Percentiles rank a stretch among this genome's conserved stretches.
phyloP scores from a whole-genome alignment of 768 basidiomycete species.

The Holtermanniella nyarrowii region DNA sequence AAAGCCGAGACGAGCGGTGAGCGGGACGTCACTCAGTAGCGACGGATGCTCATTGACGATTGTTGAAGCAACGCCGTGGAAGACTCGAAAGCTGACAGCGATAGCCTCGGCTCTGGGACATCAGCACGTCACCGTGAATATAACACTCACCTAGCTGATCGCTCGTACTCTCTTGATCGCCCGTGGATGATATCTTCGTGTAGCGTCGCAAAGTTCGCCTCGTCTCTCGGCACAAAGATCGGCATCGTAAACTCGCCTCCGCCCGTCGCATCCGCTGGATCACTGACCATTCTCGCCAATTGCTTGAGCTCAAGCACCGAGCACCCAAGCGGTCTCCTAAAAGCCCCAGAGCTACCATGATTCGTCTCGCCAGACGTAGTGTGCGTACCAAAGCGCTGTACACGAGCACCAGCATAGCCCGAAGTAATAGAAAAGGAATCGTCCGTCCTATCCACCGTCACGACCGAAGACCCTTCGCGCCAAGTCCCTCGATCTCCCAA shows the following conservation, averaged over 20 bases:
- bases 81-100: slow-evolving; percentile 72
- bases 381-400: slow-evolving; percentile 13
- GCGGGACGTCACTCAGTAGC: slow-evolving; percentile 66
- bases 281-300: slow-evolving; percentile 56
- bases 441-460: slow-evolving; percentile 19
- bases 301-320: slow-evolving; percentile 80
- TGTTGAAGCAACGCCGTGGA: slow-evolving; percentile 66
- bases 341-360: slow-evolving; percentile 35
- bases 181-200: slow-evolving; percentile 87
- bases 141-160: slow-evolving; percentile 57
- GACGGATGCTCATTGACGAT: slow-evolving; percentile 76
- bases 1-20: slow-evolving; percentile 80
- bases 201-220: slow-evolving; percentile 78
- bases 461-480: slow-evolving; percentile 1
- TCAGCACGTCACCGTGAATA: slow-evolving; percentile 1
- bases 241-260: slow-evolving; percentile 74
- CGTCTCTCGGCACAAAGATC: slow-evolving; percentile 72
- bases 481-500: not conserved
- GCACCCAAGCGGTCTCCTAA: slow-evolving; percentile 88
- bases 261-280: slow-evolving; percentile 54
- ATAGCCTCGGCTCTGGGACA: slow-evolving; percentile 66
- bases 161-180: slow-evolving; percentile 68
- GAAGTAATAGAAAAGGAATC: slow-evolving; percentile 36
- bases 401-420: slow-evolving; percentile 18
- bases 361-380: slow-evolving; percentile 6